Evolutionary conservation across 176 grass and related monocot genomes (phyloP), one percentile per base, ranked within the genome.

Genomic region (Phyllostachys edulis): DNA sequence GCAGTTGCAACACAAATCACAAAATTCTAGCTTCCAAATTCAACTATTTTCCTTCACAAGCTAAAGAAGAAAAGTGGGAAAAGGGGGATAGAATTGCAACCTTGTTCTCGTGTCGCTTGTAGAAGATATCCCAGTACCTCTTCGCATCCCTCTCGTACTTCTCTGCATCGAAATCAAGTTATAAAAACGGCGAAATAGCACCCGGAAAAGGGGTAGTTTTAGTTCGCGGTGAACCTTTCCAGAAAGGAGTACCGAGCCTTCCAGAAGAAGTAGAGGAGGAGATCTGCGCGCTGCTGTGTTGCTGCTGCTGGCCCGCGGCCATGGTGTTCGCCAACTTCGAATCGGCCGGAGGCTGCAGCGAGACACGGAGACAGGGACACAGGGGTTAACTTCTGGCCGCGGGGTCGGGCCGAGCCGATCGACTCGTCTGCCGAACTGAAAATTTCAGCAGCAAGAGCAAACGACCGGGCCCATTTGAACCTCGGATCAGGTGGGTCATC

Each of bases 51-150:
- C 36, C 51, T 54, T 14, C 40, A 17, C 36, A 23, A 79, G 50
- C 73, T 71, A 21, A 41, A 17, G 51, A 54, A 54, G 12, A 18
- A 52, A 32, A 75, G 9, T 14, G 6, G 6, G 17, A 2, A 8
- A 54, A 14, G 14, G 49, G 51, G 38, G 38, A 0, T n/a, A 40
- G 15, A 51, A 78, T 16, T 9, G 11, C 7, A 40, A 98, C 96
- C 82, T 90, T 95, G 85, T 94, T 91, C 87, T 95, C 89, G 76
- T 98, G 93, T 24, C 96, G 93, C 87, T 90, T 90, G 85, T 98
- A 98, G 81, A 98, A 98, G 57, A 98, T 82, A 47, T 98, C 96
- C 96, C 93, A 98, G 63, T 98, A 98, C 88, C 89, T 95, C 81
- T 86, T 91, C 46, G 93, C 93, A 73, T 95, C 96, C 71, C 80